Evolutionary conservation across 2,329 filamentous ascomycete species (phyloP), one percentile per base, ranked within the genome.

Genomic region (Alternaria brassicae): DNA sequence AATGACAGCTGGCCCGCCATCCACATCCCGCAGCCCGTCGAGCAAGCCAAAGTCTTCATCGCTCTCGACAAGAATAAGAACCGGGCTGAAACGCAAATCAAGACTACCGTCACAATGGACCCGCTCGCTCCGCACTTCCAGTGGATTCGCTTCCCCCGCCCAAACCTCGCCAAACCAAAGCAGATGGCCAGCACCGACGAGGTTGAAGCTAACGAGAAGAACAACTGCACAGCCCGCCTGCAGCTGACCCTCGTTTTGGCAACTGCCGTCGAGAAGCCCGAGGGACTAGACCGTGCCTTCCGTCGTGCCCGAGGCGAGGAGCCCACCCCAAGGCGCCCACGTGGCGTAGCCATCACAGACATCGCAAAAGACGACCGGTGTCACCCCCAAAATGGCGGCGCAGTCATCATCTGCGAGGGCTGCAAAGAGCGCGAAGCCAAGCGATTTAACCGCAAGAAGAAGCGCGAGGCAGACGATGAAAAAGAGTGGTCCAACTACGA

Each of bases 101-200:
- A 91, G 8, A 92, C 97, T 67, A 89, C 89, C 70, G 84, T 98
- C 78, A 90, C 89, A 0, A 79, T 98, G 37, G 89, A 88, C 57
- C 88, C 91, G 19, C 81, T 96, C 45, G 93, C 93, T 1, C 81
- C 84, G 0, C 90, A 90, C 10, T 87, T 93, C 57, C 91, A 89
- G 64, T 92, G 90, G 74, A 81, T 98, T 50, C 93, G 96, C 72
- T 85, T 99, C 15, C 95, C 94, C 4, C 88, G 90, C 3, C 89
- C 97, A 74, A 96, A 92, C 1, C 95, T 99, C 54, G 95, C 93
- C 19, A 98, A 98, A 76, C 91, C 93, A 6, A 98, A 98, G 78
- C 85, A 97, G 23, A 84, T 96, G 42, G 88, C 91, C 3, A 96
- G 93, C 70, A 87, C 89, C 2, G 85, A 89, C 3, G 84, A 87